These are phyloP conservation scores for Zygosaccharomyces siamensis DNA, from an alignment of 805 yeast genomes.

Conservation along the genomic window DNA sequence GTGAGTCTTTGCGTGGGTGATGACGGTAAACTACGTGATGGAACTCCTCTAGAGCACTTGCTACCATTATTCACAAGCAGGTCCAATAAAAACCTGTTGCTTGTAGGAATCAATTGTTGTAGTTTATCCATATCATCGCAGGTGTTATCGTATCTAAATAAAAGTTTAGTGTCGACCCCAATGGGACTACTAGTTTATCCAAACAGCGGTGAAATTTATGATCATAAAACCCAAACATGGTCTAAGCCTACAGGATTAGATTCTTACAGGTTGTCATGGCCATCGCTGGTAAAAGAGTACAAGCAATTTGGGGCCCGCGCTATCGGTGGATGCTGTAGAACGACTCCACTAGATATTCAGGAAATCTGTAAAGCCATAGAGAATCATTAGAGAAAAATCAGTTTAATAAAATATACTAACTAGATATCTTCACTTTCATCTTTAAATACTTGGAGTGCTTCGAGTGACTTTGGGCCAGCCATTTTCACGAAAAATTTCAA, in stretches of 20 bases:
- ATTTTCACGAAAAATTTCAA: conserved; percentile 7
- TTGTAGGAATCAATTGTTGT: conserved; percentile 69
- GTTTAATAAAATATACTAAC: not conserved
- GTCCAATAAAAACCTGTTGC: conserved; percentile 35
- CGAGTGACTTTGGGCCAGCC: conserved; percentile 3
- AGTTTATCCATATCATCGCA: conserved; percentile 40
- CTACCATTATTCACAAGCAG: conserved; percentile 19
- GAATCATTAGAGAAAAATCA: not conserved
- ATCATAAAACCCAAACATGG: conserved; percentile 45
- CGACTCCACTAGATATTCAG: conserved; percentile 46
- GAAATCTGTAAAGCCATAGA: conserved; percentile 14
- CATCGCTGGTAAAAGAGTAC: conserved; percentile 38
- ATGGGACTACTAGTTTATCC: conserved; percentile 47
- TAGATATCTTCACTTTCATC: not conserved
- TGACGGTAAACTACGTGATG: conserved; percentile 44
- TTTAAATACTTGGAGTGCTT: not conserved
- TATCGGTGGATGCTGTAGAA: conserved; percentile 75
- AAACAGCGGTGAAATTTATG: conserved; percentile 67
- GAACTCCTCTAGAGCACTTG: conserved; percentile 39
- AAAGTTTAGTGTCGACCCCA: conserved; percentile 33
- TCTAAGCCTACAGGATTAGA: conserved; percentile 17
- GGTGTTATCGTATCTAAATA: conserved; percentile 35
- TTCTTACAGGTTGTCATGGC: not conserved
- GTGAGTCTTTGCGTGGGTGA: conserved; percentile 41
- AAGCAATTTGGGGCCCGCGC: conserved; percentile 40